These are phyloP conservation scores for Scedosporium apiospermum DNA, from an alignment of 2,329 filamentous ascomycete genomes.

Conservation along the genomic window DNA sequence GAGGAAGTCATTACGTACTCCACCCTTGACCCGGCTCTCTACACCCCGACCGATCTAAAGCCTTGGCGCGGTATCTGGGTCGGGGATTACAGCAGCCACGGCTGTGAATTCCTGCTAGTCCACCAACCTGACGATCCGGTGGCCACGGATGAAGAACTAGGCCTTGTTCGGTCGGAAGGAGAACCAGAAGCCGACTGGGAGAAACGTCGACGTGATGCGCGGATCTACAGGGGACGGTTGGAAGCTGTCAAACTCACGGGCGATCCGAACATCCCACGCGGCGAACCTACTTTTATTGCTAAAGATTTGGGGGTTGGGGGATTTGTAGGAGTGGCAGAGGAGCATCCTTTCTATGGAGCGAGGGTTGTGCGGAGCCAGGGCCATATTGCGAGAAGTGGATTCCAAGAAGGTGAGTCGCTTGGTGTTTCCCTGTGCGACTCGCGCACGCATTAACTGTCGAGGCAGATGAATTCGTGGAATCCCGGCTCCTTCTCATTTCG, in stretches of 20 bases:
- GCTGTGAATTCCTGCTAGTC: slow-evolving; percentile 79
- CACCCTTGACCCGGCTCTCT: slow-evolving; percentile 64
- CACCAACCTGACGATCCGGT: slow-evolving; percentile 53
- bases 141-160: slow-evolving; percentile 27
- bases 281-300: slow-evolving; percentile 72
- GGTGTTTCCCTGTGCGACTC: background rate
- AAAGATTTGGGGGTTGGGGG: slow-evolving; percentile 65
- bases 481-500: slow-evolving; percentile 69
- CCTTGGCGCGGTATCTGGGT: slow-evolving; percentile 89
- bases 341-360: slow-evolving; percentile 62
- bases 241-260: slow-evolving; percentile 88
- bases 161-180: slow-evolving; percentile 25
- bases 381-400: slow-evolving; percentile 68
- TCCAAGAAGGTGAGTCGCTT: slow-evolving; percentile 54
- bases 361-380: slow-evolving; percentile 65
- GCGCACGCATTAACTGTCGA: background rate
- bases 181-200: slow-evolving; percentile 39
- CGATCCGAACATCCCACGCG: slow-evolving; percentile 80
- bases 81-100: slow-evolving; percentile 80
- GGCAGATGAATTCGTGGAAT: slow-evolving; percentile 63
- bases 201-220: slow-evolving; percentile 31
- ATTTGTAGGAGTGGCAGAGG: slow-evolving; percentile 52
- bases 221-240: slow-evolving; percentile 55
- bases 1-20: slow-evolving; percentile 53
- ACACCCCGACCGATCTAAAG: slow-evolving; percentile 69